Evolutionary conservation across 768 basidiomycete genomes (phyloP).

Genomic region (Mycena vulgaris): DNA sequence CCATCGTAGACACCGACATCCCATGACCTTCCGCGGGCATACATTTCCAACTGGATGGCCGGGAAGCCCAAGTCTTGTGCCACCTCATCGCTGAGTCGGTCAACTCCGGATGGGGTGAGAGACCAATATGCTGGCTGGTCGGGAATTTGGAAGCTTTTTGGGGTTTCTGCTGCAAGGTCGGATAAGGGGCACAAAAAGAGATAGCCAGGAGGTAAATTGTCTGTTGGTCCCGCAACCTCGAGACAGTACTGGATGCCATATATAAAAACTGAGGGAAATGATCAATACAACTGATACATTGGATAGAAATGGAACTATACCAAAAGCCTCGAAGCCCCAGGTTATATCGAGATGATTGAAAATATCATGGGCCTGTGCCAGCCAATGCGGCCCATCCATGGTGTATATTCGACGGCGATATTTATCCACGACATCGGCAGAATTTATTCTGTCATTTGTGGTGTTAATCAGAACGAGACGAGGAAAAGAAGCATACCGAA

Average conservation of each 20-base stretch:
- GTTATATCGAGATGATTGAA: constrained; percentile 9
- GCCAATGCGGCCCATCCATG: not conserved
- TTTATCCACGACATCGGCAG: not conserved
- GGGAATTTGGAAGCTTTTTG: not conserved
- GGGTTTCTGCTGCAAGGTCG: not conserved
- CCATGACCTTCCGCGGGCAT: not conserved
- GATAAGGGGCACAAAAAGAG: not conserved
- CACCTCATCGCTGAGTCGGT: not conserved
- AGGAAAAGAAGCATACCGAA: not conserved
- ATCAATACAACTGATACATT: not conserved
- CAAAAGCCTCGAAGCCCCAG: not conserved
- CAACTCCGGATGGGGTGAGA: not conserved
- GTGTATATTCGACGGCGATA: constrained; percentile 5
- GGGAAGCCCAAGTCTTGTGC: not conserved
- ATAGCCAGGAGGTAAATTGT: not conserved
- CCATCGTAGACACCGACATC: not conserved
- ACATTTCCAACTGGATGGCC: not conserved
- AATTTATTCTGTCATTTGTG: constrained; percentile 5
- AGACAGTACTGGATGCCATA: too few relatives aligned
- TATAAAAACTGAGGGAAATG: not conserved
- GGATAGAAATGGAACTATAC: not conserved
- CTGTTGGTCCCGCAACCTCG: too few relatives aligned
- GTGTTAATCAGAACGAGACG: not conserved
- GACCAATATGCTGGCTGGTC: not conserved
- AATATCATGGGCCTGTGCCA: constrained; percentile 13